Base-by-base conservation (phyloP, 305 asterid species). In the Striga hermonthica region DNA sequence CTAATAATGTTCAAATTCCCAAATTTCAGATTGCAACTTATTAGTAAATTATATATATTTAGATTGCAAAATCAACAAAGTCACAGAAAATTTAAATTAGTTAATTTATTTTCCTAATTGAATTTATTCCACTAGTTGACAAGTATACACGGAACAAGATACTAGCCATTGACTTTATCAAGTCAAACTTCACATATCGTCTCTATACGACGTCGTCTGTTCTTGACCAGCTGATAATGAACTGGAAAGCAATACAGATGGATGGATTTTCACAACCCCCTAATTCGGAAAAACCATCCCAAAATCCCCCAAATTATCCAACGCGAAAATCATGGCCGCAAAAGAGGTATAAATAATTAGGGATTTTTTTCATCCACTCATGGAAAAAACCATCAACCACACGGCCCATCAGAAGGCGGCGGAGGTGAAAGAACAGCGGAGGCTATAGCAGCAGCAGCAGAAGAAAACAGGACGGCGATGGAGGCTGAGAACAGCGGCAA, bases 361-460 rank as follows among this genome's bases (percentile, higher is more conserved):
- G 56, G 4, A 35, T 6, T 28, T 16, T 28, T 16, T 16, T 16
- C 3, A 11, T 15, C 8, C 61, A 13, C 60, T 44, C 31, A 77
- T 80, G 84, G 80, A 76, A 34, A 70, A 77, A 64, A 22, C 31
- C 31, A 22, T 69, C 80, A 44, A 60, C 77, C 47, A 54, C 80
- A 44, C 77, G 45, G 65, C 64, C 63, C 22, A 52, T 31, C 57
- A 52, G 60, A 64, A 44, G 58, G 67, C 74, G 61, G 57, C 76
- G 49, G 71, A 79, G 68, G 58, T 57, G 10, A 38, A 62, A 34
- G 64, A 66, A 37, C 34, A 56, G 62, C 54, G 75, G 37, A 64
- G 65, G 13, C 65, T 65, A 37, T 52, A 65, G 50, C 9, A 44
- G 31, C 76, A 47, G 64, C 10, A 63, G 54, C 47, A 60, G 37